phyloP scores from a whole-genome alignment of 441 rosid species.

The Syzygium malaccense region DNA sequence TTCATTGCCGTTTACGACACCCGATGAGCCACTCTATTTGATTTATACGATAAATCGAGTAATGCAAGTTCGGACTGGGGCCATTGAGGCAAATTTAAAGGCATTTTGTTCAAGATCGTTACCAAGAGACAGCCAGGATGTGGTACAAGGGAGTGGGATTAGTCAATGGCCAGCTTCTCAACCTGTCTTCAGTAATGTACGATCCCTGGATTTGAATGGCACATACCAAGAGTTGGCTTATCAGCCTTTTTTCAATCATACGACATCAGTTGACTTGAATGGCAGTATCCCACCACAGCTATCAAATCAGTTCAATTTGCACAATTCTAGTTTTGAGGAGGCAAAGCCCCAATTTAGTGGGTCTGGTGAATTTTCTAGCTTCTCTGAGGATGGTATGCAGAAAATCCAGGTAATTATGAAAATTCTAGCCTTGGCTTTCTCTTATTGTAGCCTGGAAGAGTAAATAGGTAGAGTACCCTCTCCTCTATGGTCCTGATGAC shows the following conservation, averaged over 20 bases:
- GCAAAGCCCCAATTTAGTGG: conserved; percentile 23
- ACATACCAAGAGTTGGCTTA: conserved; percentile 30
- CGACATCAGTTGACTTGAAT: conserved; percentile 58
- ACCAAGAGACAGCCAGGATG: conserved; percentile 42
- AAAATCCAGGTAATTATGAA: conserved; percentile 64
- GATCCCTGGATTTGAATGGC: conserved; percentile 57
- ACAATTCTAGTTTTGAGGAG: conserved; percentile 22
- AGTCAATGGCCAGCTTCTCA: conserved; percentile 29
- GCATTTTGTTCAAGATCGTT: conserved; percentile 48
- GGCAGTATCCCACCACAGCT: conserved; percentile 49
- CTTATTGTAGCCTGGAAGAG: not conserved
- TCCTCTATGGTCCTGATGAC: not conserved
- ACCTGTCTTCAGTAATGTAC: conserved; percentile 20
- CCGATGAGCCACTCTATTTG: conserved; percentile 97
- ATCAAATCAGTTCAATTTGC: conserved; percentile 21
- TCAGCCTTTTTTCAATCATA: conserved; percentile 26
- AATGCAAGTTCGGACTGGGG: conserved; percentile 91
- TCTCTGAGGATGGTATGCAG: conserved; percentile 62
- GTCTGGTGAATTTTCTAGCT: conserved; percentile 28
- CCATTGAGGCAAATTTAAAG: conserved; percentile 91
- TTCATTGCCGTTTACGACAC: conserved; percentile 79
- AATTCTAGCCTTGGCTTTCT: not conserved
- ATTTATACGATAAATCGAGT: conserved; percentile 86
- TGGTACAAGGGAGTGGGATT: conserved; percentile 35
- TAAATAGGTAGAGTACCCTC: not conserved